Evolutionary conservation across 2,329 filamentous ascomycete genomes (phyloP).

Genomic region (Talaromyces sp.): DNA sequence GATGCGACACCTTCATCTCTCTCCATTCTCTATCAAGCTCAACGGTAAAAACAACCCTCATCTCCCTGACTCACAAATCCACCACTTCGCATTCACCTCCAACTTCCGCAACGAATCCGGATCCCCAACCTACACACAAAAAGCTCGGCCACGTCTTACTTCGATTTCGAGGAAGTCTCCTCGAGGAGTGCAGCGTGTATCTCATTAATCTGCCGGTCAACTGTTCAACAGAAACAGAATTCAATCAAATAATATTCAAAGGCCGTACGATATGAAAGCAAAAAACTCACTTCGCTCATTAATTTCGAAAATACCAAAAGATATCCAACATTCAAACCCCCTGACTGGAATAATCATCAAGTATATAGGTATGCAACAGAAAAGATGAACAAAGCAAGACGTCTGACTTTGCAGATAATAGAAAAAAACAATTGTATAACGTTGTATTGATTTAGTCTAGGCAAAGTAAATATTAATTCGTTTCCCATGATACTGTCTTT

Average conservation of each 20-base stretch:
- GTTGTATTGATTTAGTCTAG: conserved; percentile 1
- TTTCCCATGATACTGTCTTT: background rate
- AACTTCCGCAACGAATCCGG: background rate
- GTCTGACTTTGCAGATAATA: background rate
- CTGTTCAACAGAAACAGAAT: too few species aligned
- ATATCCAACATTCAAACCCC: background rate
- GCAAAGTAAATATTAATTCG: background rate
- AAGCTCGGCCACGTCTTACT: background rate
- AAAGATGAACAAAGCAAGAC: background rate
- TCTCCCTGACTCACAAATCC: background rate
- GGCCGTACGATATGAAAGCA: too few species aligned
- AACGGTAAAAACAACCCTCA: background rate
- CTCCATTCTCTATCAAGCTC: background rate
- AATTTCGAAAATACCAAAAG: too few species aligned
- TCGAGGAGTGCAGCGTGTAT: too few species aligned
- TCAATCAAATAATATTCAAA: too few species aligned
- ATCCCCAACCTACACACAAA: background rate
- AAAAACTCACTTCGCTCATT: background rate
- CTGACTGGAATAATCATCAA: background rate
- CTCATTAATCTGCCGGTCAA: too few species aligned
- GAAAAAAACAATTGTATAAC: background rate
- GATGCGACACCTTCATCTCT: background rate
- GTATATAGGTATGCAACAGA: background rate
- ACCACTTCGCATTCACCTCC: background rate
- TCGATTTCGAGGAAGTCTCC: background rate